Evolutionary conservation across 768 basidiomycete species (phyloP), one percentile per base, ranked within the genome.

Genomic region (Agaricus blazei): DNA sequence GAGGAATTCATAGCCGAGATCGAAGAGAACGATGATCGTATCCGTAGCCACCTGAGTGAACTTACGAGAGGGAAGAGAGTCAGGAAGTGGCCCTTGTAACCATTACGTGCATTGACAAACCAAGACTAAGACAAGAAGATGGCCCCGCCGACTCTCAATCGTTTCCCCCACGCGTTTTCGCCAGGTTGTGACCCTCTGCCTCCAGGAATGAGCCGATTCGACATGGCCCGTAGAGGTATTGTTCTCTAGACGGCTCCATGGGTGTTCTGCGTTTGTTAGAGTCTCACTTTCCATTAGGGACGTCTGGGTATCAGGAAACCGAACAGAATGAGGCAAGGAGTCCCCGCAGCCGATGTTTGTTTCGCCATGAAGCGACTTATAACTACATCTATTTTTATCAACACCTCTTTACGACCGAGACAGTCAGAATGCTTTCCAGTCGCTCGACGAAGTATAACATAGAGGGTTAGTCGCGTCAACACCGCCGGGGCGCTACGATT

Each of bases 1-100:
- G 29, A 92, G 78, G 57, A 91, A 81, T 23, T 80, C 82, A 63
- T 85, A 89, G 14, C 72, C 75, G 5, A 93, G 75, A 67, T 92
- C 89, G 26, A 78, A 73, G 34, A 92, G 77, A n/a, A 90, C 87
- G 63, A 86, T 88, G 2, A 62, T 59, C 7, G 83, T 83, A 67
- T 93, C 90, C 48, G 85, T 75, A 3, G 77, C 59, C 58, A 85
- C 84, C 85, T 78, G 41, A 19, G 29, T n/a, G 8, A 28, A 29
- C 15, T 29, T 19, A 9, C 9, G 5, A 8, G 34, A 48, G 28
- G 19, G 19, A 19, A 19, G 44, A n/a, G 14, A 14, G 27, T 48
- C 26, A 48, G 28, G 37, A 23, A 45, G 24, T 6, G 28, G 6
- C 31, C 19, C 2, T 31, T n/a, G 23, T 52, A 34, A 23, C 15